Percentiles rank a stretch among this genome's conserved stretches.
phyloP scores from a whole-genome alignment of 225 moss, liverwort and hornwort genomes.

The Takakia lepidozioides region DNA sequence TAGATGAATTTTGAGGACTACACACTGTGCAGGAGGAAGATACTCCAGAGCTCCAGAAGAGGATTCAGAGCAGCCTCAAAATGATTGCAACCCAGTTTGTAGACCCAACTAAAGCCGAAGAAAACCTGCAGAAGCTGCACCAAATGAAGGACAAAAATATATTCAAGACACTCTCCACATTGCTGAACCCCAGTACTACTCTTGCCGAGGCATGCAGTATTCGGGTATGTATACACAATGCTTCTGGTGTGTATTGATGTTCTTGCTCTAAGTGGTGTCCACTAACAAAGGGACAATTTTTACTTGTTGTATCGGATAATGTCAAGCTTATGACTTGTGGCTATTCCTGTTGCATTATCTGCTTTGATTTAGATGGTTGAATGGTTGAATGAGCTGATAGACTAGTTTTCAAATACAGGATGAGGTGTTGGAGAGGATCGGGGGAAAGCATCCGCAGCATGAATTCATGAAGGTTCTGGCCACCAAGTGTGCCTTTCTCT shows the following conservation, averaged over 20 bases:
- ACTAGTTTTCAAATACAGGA: constrained; percentile 71
- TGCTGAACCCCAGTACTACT: constrained; percentile 51
- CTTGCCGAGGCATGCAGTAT: constrained; percentile 48
- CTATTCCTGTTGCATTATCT: neutral
- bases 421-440: constrained; percentile 61
- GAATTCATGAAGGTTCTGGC: constrained; percentile 76
- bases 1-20: no score
- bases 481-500: constrained; percentile 68
- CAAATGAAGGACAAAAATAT: constrained; percentile 84
- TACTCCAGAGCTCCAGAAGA: constrained; percentile 68
- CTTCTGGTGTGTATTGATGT: no score
- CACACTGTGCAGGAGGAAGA: constrained; percentile 68
- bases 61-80: constrained; percentile 68
- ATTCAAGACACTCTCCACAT: constrained; percentile 52
- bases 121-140: constrained; percentile 69
- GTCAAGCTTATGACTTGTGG: no score
- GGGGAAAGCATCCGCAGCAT: constrained; percentile 75
- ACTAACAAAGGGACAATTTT: no score
- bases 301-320: no score
- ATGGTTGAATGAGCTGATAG: constrained; percentile 4
- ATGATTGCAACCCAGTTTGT: constrained; percentile 53
- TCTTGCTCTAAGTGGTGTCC: no score
- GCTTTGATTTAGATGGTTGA: neutral
- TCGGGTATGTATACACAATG: constrained; percentile 56
- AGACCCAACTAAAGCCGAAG: constrained; percentile 73